phyloP scores from a whole-genome alignment of 768 basidiomycete genomes.

The Russula foetens region DNA sequence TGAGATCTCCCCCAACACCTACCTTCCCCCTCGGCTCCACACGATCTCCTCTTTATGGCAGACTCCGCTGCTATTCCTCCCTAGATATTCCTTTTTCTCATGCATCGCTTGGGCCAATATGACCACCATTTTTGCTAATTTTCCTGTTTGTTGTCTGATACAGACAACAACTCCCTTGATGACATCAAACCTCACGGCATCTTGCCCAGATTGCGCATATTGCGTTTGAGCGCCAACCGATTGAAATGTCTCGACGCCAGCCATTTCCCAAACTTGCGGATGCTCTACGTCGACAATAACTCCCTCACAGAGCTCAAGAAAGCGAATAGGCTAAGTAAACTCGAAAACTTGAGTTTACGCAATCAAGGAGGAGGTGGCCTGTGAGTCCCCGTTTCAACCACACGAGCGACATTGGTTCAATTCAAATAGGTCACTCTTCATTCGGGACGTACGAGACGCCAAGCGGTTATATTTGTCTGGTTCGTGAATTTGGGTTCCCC shows the following conservation, averaged over 20 bases:
- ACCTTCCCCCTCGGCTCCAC: conserved; percentile 15
- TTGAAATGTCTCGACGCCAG: conserved; percentile 54
- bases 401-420: conserved; percentile 1
- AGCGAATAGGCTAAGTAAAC: conserved; percentile 50
- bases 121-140: conserved; percentile 12
- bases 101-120: not conserved
- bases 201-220: conserved; percentile 69
- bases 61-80: conserved; percentile 9
- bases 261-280: conserved; percentile 64
- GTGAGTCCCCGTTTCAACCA: conserved; percentile 43
- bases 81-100: conserved; percentile 1
- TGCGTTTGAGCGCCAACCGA: conserved; percentile 79
- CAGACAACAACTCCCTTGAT: conserved; percentile 68
- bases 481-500: conserved; percentile 34
- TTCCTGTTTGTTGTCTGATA: not conserved
- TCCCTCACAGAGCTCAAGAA: conserved; percentile 42
- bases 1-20: conserved; percentile 12
- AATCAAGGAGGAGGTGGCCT: conserved; percentile 73
- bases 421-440: conserved; percentile 34
- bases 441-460: conserved; percentile 78
- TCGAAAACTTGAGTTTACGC: conserved; percentile 88
- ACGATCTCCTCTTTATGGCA: conserved; percentile 10
- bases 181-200: conserved; percentile 44
- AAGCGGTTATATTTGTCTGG: conserved; percentile 94
- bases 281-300: conserved; percentile 91